Evolutionary conservation across 768 basidiomycete species (phyloP).

Genomic region (Trametes punicea): DNA sequence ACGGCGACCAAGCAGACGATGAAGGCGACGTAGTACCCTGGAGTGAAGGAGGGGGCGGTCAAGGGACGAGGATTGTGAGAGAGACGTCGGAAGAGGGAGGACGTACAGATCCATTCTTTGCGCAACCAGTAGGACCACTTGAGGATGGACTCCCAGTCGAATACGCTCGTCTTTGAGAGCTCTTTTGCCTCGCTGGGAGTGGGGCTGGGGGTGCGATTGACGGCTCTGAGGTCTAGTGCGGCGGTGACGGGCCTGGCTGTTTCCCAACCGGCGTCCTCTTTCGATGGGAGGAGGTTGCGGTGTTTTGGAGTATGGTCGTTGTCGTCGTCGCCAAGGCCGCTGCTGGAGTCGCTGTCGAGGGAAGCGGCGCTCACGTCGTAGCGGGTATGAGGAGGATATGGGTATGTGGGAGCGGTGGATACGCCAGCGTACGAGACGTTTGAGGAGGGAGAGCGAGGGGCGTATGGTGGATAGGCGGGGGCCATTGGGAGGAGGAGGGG

Average conservation of each 20-base stretch:
- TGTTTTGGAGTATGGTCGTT: not conserved
- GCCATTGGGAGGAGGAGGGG: conserved; percentile 5
- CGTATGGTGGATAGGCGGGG: conserved; percentile 18
- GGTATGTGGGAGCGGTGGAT: conserved; percentile 8
- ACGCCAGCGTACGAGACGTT: conserved; percentile 18
- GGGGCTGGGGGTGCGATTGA: conserved; percentile 34
- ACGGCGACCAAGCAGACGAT: conserved; percentile 32
- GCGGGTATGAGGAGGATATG: conserved; percentile 17
- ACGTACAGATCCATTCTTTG: conserved; percentile 36
- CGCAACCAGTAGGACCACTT: conserved; percentile 33
- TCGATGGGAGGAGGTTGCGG: not conserved
- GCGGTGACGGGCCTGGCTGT: not conserved
- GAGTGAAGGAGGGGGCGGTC: not conserved
- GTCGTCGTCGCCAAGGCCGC: conserved; percentile 11
- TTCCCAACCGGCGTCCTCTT: conserved; percentile 4
- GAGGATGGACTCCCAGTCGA: conserved; percentile 32
- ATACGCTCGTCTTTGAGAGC: conserved; percentile 25
- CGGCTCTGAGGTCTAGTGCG: conserved; percentile 19
- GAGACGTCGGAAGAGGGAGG: not conserved
- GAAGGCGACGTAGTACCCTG: conserved; percentile 36
- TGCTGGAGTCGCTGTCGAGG: conserved; percentile 16
- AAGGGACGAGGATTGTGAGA: not conserved
- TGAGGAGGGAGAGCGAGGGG: conserved; percentile 10
- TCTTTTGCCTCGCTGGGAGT: conserved; percentile 34
- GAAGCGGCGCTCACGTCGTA: conserved; percentile 19